Conservation (phyloP, 495 filamentous ascomycete species). For the Podospora sp. region DNA sequence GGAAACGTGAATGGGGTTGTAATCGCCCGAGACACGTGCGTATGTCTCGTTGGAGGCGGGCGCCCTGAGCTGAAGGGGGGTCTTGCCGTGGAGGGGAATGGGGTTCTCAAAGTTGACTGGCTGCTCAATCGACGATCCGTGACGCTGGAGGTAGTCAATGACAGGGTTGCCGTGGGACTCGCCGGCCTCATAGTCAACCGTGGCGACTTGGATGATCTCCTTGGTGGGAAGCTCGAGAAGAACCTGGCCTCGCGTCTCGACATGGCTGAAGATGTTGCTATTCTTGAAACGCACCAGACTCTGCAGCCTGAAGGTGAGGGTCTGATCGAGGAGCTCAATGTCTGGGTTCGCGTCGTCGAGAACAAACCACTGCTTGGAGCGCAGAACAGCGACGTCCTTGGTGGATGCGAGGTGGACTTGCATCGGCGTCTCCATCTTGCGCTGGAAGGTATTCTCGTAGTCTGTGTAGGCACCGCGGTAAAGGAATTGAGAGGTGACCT, state of each 20-base stretch:
- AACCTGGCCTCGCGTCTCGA: conserved; percentile 91
- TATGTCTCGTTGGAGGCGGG: conserved; percentile 99
- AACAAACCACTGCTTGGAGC: conserved; percentile 96
- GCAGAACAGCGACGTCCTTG: conserved; percentile 90
- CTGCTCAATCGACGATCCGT: conserved; percentile 93
- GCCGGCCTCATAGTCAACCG: conserved; percentile 89
- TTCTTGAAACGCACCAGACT: conserved; percentile 93
- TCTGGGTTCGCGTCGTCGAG: conserved; percentile 70
- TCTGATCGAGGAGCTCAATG: conserved; percentile 84
- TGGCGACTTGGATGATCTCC: conserved; percentile 94
- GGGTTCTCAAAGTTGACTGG: conserved; percentile 96
- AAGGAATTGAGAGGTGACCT: conserved; percentile 96
- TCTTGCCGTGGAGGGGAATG: conserved; percentile 92
- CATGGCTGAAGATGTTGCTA: conserved; percentile 86
- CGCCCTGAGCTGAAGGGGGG: conserved; percentile 79
- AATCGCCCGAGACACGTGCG: conserved; percentile 94
- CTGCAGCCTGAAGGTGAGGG: conserved; percentile 93
- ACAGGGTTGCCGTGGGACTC: conserved; percentile 94
- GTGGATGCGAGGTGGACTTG: conserved; percentile 82
- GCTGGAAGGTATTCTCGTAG: conserved; percentile 97
- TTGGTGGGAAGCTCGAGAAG: conserved; percentile 95
- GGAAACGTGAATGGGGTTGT: conserved; percentile 98
- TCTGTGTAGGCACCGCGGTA: conserved; percentile 92
- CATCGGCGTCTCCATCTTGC: conserved; percentile 94
- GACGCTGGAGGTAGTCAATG: conserved; percentile 90